Conservation (phyloP, 331 rosid species). For the Pyracantha coccinea region DNA sequence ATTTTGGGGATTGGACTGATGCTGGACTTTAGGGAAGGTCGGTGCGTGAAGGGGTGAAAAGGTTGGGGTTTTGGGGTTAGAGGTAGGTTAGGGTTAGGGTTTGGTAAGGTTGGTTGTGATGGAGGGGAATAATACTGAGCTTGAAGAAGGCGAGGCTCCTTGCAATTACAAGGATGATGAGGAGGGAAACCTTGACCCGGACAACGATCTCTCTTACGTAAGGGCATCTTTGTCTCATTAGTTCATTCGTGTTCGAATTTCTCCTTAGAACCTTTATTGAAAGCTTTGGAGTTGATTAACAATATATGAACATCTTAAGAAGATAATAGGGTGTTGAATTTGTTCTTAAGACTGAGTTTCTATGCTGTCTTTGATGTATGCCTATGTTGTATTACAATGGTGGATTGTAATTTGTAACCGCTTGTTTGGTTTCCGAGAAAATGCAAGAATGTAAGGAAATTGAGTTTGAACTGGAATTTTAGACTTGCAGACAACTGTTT, state of each 20-base stretch:
- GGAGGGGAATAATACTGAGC: constrained; percentile 44
- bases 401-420: not conserved
- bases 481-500: not conserved
- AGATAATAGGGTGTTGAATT: not conserved
- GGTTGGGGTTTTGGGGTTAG: constrained; percentile 40
- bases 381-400: constrained; percentile 3
- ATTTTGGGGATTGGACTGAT: constrained; percentile 37
- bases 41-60: constrained; percentile 18
- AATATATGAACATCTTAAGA: not conserved
- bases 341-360: not conserved
- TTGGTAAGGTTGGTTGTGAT: constrained; percentile 11
- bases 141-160: constrained; percentile 83
- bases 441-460: not conserved
- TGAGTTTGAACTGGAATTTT: not conserved
- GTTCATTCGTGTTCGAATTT: constrained; percentile 18
- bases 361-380: not conserved
- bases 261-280: not conserved
- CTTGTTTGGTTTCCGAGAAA: constrained; percentile 2
- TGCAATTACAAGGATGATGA: constrained; percentile 40
- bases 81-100: constrained; percentile 18
- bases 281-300: constrained; percentile 1
- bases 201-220: constrained; percentile 62
- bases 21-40: constrained; percentile 65
- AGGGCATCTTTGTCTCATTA: constrained; percentile 29
- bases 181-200: constrained; percentile 36